Base-by-base conservation (phyloP, 1,139 yeast genomes). In the Saccharomycopsis hybrid region DNA sequence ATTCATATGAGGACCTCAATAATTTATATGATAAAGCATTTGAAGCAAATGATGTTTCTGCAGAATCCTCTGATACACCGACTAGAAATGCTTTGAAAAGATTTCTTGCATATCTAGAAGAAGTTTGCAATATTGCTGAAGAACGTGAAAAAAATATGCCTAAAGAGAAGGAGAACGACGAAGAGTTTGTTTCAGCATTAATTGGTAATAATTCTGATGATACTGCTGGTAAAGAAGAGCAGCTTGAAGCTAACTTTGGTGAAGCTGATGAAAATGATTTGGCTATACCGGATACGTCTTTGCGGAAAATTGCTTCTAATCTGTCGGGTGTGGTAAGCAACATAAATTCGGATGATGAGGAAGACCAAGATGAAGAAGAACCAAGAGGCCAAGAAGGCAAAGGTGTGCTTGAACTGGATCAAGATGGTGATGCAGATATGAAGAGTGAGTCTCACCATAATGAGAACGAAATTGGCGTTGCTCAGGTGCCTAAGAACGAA, bases 31-130 rank as follows among this genome's bases (percentile, higher is more conserved):
- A 52, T 13, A 46, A 47, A 46, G 44, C 54, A 35, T 27, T 37
- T 35, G n/a, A 40, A 27, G 46, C 49, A n/a, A 30, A 48, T 36
- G 46, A 50, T 38, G 8, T 37, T 25, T 36, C 32, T 4, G 31
- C 40, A 3, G 63, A 62, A 11, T 63, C 64, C 18, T 54, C 58
- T 4, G 51, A 62, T 58, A 64, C 67, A 4, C 60, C 68, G 1
- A 69, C 80, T 0, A 67, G 62, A 44, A 78, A 72, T 56, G 72
- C 76, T 7, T 65, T 80, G 46, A 72, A 67, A n/a, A 73, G 70
- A 51, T 77, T 80, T 56, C 25, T 60, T 52, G 50, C 38, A n/a
- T 52, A 53, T 2, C 33, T 60, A 28, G 53, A 46, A n/a, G 55
- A 53, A 3, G 57, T 56, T 8, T 59, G 66, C 1, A 58, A 57